Evolutionary conservation across 2,329 filamentous ascomycete species (phyloP), one percentile per base, ranked within the genome.

Genomic region (Pyrenophora teres): DNA sequence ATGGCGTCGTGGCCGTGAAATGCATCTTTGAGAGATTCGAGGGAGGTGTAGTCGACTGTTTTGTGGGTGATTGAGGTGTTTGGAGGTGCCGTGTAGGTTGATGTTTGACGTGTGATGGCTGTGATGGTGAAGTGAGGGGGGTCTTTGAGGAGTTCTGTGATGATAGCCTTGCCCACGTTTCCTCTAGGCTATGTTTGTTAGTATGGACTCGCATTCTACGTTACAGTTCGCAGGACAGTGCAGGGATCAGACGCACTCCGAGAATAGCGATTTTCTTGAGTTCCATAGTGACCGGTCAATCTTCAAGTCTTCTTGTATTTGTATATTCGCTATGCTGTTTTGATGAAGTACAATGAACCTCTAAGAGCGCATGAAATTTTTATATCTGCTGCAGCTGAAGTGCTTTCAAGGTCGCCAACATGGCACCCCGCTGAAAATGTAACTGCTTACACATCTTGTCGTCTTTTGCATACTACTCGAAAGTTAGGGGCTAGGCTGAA

Each of bases 1-100:
- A 87, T 70, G 0, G 81, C 83, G 50, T 87, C 83, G 53, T 84
- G 78, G 30, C 77, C 80, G 12, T 73, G 54, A 25, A 87, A 77
- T 1, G 78, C 80, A 2, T 73, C 56, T 15, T 48, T 52, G 4
- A 73, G 63, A 1, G 68, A 66, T 2, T 50, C 27, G 0, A 63
- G 33, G 12, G 69, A 71, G 1, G 45, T 45, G 50, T 65, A 72
- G 49, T 73, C 68, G 3, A 55, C 55, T 3, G 51, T 45, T 27
- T 60, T 65, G 47, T 57, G 49, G 4, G 42, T 54, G 44, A 72
- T 60, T 36, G 50, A 49, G 33, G 58, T 58, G 18, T 41, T 31
- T 2, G 51, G 2, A 6, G 63, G 63, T 9, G 55, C 38, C 0
- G 46, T 60, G 50, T 63, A 69, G 12, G 40, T 47, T 2, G 64